Conservation (phyloP, 2,329 filamentous ascomycete genomes). For the Phialophora tarda region DNA sequence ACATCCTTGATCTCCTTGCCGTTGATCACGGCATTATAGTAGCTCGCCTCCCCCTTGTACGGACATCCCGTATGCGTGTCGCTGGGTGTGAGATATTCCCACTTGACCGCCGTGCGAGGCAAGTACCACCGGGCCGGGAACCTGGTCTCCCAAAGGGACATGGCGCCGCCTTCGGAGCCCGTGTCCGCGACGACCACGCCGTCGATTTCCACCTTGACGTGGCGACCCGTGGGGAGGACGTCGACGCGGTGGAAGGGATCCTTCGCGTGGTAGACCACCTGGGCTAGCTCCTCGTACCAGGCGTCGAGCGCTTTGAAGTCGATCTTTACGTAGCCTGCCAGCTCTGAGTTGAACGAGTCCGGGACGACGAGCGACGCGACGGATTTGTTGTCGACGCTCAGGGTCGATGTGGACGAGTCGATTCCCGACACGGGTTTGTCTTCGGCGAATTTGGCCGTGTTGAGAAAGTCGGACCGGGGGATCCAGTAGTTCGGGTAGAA, state of each 20-base stretch:
- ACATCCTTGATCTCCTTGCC: conserved; percentile 39
- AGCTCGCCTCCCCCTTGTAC: conserved; percentile 40
- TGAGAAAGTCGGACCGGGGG: conserved; percentile 30
- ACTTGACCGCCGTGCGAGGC: conserved; percentile 38
- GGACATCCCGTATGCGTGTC: conserved; percentile 40
- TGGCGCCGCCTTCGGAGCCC: conserved; percentile 36
- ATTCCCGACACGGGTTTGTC: conserved; percentile 37
- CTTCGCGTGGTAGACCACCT: conserved; percentile 38
- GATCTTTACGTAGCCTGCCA: conserved; percentile 39
- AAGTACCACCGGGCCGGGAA: conserved; percentile 40
- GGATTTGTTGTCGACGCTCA: conserved; percentile 30
- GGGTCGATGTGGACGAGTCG: conserved; percentile 30
- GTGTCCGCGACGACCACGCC: conserved; percentile 38
- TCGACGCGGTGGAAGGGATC: conserved; percentile 41
- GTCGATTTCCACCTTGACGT: conserved; percentile 37
- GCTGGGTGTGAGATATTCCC: conserved; percentile 35
- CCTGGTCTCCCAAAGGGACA: conserved; percentile 39
- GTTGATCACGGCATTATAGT: conserved; percentile 38
- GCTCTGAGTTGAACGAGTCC: conserved; percentile 33
- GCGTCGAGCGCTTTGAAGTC: conserved; percentile 39
- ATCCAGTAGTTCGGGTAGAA: conserved; percentile 39
- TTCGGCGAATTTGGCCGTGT: conserved; percentile 35
- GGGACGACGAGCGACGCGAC: conserved; percentile 33
- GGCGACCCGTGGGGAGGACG: conserved; percentile 36
- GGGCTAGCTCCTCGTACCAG: conserved; percentile 38